Conservation (phyloP, 352 stramenopile species). For the Globisporangium apiculatum region DNA sequence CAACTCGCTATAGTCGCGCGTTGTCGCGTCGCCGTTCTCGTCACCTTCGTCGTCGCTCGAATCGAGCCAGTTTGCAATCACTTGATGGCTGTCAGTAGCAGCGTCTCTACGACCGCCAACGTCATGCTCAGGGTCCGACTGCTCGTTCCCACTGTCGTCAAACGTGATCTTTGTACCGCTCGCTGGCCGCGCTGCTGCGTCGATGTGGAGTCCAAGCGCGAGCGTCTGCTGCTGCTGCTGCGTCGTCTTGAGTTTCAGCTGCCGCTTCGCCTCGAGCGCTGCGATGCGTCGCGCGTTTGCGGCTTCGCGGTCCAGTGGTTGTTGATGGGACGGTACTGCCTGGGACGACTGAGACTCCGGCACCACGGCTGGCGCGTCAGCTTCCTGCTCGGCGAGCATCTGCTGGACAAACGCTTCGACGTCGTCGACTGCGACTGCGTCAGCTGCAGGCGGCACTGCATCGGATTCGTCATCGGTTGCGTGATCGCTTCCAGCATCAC, state of each 20-base stretch:
- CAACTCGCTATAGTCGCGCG: constrained; percentile 5
- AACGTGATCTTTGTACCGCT: constrained; percentile 72
- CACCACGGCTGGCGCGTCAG: background rate
- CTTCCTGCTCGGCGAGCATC: constrained; percentile 16
- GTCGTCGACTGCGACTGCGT: constrained; percentile 17
- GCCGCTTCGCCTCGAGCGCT: constrained; percentile 35
- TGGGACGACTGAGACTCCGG: background rate
- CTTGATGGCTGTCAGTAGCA: background rate
- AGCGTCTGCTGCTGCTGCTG: constrained; percentile 21
- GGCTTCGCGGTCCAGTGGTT: constrained; percentile 16
- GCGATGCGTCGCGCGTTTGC: constrained; percentile 43
- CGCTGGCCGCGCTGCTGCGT: constrained; percentile 6
- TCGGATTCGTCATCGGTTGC: background rate
- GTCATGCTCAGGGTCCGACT: constrained; percentile 13
- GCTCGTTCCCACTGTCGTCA: constrained; percentile 57
- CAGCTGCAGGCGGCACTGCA: background rate
- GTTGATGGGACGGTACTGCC: background rate
- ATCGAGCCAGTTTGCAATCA: constrained; percentile 13
- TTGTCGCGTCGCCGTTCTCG: constrained; percentile 11
- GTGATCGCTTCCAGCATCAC: constrained; percentile 1
- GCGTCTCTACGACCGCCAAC: background rate
- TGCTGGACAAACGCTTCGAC: constrained; percentile 34
- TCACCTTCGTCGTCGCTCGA: constrained; percentile 11
- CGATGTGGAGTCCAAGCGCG: constrained; percentile 7
- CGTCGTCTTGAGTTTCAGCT: constrained; percentile 21